Evolutionary conservation across 148 eudicot genomes (phyloP), one percentile per base, ranked within the genome.

Genomic region (Camellia lanceoleosa): DNA sequence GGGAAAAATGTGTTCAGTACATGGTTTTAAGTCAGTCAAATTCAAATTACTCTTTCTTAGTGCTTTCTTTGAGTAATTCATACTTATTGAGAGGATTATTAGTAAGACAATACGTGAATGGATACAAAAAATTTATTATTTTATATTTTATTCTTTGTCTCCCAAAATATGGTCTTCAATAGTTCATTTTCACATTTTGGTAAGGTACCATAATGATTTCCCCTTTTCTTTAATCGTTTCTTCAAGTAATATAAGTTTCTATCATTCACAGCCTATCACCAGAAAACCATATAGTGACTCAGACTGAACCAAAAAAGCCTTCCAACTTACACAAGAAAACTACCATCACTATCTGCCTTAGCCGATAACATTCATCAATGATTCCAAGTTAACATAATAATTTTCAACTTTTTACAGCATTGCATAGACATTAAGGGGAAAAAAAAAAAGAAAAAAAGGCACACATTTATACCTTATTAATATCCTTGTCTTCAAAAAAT

Each of bases 401-500:
- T 16, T 47, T 7, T 47, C 14, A 30, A 58, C 74, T 70, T 1
- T 7, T 58, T 7, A n/a, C 41, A 65, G n/a, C 59, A 43, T 30
- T 61, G 56, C 56, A 52, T 49, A 41, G 16, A 47, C 38, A 46
- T 68, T 23, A 55, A 49, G 6, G 3, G n/a, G n/a, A n/a, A n/a
- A n/a, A n/a, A n/a, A n/a, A 49, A 55, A 30, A 30, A 30, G 0
- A 68, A 30, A 30, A 68, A 44, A 44, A 0, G 8, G 12, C 42
- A 14, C 30, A 80, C 23, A 66, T 2, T 77, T 71, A 73, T 87
- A 93, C 99, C 95, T 88, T 88, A 73, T 85, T 77, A 74, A 89
- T 85, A 75, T 92, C 88, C 81, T 90, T 88, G 65, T 87, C 83
- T 61, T 92, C 90, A 69, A 96, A 93, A 85, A 84, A 93, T 52